These are phyloP conservation scores for Talaromyces liani DNA, from an alignment of 495 filamentous ascomycete genomes.

Conservation along the genomic window DNA sequence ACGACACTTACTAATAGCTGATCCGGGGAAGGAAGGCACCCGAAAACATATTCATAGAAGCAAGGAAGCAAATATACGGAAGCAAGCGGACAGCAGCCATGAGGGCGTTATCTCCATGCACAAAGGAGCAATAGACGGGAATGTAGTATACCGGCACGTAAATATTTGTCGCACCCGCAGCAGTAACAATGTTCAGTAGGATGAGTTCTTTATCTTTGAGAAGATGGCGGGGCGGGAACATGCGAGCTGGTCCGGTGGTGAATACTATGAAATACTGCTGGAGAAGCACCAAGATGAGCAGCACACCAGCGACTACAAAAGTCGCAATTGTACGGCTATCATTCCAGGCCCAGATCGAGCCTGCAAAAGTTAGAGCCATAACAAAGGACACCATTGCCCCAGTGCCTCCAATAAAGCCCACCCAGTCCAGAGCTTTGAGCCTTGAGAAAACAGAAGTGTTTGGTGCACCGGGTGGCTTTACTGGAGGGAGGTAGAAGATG, in stretches of 20 bases:
- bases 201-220: neutral
- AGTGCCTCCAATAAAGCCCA: slow-evolving; percentile 15
- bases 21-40: neutral
- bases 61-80: slow-evolving; percentile 19
- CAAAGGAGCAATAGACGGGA: slow-evolving; percentile 43
- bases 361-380: slow-evolving; percentile 25
- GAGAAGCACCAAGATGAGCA: slow-evolving; percentile 15
- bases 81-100: slow-evolving; percentile 31
- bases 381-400: slow-evolving; percentile 14
- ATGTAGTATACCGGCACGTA: slow-evolving; percentile 40
- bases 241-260: slow-evolving; percentile 34
- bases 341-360: slow-evolving; percentile 23
- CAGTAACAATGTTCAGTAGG: neutral
- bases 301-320: slow-evolving; percentile 17
- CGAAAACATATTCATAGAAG: slow-evolving; percentile 10
- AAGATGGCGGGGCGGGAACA: slow-evolving; percentile 31
- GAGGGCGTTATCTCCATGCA: slow-evolving; percentile 24
- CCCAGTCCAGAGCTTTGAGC: slow-evolving; percentile 44
- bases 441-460: slow-evolving; percentile 48
- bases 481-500: slow-evolving; percentile 43
- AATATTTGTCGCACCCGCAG: neutral
- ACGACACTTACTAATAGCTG: neutral
- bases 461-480: slow-evolving; percentile 30
- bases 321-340: slow-evolving; percentile 15
- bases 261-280: slow-evolving; percentile 46